A percentile compares a stretch with the other conserved stretches of the same genome.
These are phyloP conservation scores for Yueomyces sinensis DNA, from an alignment of 805 yeast genomes.

Conservation along the genomic window DNA sequence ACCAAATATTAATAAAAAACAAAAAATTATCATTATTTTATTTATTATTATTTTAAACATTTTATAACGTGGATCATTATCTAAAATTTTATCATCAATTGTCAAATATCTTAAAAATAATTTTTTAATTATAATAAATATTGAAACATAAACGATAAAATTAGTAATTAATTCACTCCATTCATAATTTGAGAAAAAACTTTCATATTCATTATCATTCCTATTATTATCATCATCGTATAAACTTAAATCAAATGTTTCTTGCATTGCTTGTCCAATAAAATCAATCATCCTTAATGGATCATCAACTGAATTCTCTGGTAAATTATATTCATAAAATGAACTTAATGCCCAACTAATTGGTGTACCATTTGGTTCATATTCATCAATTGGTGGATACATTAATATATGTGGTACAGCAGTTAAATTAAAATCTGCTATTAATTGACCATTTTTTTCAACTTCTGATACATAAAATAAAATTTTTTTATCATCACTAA, in stretches of 20 bases:
- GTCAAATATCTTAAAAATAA: constrained; percentile 25
- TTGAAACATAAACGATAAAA: constrained; percentile 31
- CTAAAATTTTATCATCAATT: constrained; percentile 11
- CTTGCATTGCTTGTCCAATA: constrained; percentile 22
- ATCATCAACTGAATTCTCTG: constrained; percentile 23
- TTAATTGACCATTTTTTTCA: constrained; percentile 28
- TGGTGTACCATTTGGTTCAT: constrained; percentile 10
- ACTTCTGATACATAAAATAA: constrained; percentile 42
- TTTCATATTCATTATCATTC: constrained; percentile 24
- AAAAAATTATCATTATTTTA: constrained; percentile 3
- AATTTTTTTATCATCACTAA: constrained; percentile 27
- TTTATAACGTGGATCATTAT: neutral
- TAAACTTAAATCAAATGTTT: constrained; percentile 31
- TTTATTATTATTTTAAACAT: neutral
- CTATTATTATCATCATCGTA: constrained; percentile 13
- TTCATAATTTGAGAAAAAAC: too few species aligned
- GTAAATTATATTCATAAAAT: constrained; percentile 25
- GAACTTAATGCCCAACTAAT: constrained; percentile 19
- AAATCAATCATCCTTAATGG: constrained; percentile 40
- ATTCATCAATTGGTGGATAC: constrained; percentile 34
- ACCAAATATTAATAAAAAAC: constrained; percentile 24
- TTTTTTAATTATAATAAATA: constrained; percentile 37
- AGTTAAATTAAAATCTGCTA: constrained; percentile 29
- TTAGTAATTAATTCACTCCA: too few species aligned
- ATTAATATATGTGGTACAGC: constrained; percentile 60